These are phyloP conservation scores for Ophiostoma australiae DNA, from an alignment of 2,329 filamentous ascomycete species.

Conservation along the genomic window DNA sequence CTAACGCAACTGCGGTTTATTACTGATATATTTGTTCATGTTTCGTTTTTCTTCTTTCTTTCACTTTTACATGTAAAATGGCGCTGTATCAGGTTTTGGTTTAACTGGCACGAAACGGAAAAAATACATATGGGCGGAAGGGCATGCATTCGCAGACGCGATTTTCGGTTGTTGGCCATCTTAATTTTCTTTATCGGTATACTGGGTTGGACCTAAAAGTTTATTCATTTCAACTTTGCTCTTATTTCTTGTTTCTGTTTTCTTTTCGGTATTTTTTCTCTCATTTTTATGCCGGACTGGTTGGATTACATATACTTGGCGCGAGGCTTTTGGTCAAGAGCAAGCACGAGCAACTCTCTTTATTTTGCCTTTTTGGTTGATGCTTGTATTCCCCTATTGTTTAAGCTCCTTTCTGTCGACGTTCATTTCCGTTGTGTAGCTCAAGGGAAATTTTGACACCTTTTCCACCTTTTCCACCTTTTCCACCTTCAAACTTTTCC, in stretches of 20 bases:
- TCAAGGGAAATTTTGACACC: background rate
- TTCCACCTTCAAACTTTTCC: background rate
- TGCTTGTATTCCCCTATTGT: background rate
- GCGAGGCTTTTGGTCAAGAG: background rate
- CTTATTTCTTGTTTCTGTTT: background rate
- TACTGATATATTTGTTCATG: background rate
- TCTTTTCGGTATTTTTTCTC: background rate
- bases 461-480: background rate
- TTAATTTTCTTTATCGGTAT: slow-evolving; percentile 1
- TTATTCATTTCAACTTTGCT: slow-evolving; percentile 1
- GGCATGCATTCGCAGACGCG: slow-evolving; percentile 16
- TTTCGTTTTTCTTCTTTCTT: background rate
- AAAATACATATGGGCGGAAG: background rate
- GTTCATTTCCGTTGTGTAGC: too few species aligned
- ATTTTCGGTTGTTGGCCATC: background rate
- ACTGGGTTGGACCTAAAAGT: background rate
- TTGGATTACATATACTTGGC: background rate
- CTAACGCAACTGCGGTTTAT: background rate
- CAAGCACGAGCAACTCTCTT: background rate
- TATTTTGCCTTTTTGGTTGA: background rate
- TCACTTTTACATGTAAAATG: background rate
- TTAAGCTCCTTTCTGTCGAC: too few species aligned
- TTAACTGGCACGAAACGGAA: background rate
- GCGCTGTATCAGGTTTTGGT: background rate
- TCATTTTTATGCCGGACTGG: background rate